Base-by-base conservation (phyloP, 164 flowering plant genomes). In the Aristolochia fimbriata region DNA sequence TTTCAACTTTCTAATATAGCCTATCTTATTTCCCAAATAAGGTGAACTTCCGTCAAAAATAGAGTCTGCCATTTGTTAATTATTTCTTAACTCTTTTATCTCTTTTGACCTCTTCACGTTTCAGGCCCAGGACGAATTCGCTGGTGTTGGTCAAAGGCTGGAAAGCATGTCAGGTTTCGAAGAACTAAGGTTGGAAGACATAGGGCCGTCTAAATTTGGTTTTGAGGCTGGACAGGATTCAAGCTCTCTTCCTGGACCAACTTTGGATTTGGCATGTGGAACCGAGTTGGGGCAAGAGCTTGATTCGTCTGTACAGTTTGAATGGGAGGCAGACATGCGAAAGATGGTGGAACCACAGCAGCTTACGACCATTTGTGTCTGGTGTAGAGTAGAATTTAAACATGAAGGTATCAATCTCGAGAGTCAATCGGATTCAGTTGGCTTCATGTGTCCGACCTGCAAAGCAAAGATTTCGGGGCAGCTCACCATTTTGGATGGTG, bases 391-490 rank as follows among this genome's bases (percentile, higher is more conserved):
- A 30, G 86, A 78, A 71, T 90, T 87, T 72, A 78, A 50, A 63
- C 83, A 75, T 57, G 95, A 77, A 33, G 71, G 71, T 61, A 24
- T 72, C 30, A 73, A 74, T 50, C 62, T 78, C 3, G 92, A 83
- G 62, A 30, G 72, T 27, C 84, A 78, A 49, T 70, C 89, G 57
- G 86, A 81, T 71, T 82, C 95, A 5, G 88, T 87, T 64, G 97
- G 97, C 51, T 90, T 73, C 64, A 83, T 87, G 86, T 90, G 97
- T 73, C 83, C 88, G 10, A 51, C 75, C 51, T 90, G 97, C 81
- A 90, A 84, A 71, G 78, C 76, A 19, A 85, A 75, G 65, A 80
- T 87, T 13, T 81, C 91, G 14, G 86, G 84, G 46, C 83, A 84
- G 61, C 70, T 84, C 17, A 68, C 67, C 77, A 72, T 64, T 15